Evolutionary conservation across 2,329 filamentous ascomycete genomes (phyloP), one percentile per base, ranked within the genome.

Genomic region (Monosporascus sp.): DNA sequence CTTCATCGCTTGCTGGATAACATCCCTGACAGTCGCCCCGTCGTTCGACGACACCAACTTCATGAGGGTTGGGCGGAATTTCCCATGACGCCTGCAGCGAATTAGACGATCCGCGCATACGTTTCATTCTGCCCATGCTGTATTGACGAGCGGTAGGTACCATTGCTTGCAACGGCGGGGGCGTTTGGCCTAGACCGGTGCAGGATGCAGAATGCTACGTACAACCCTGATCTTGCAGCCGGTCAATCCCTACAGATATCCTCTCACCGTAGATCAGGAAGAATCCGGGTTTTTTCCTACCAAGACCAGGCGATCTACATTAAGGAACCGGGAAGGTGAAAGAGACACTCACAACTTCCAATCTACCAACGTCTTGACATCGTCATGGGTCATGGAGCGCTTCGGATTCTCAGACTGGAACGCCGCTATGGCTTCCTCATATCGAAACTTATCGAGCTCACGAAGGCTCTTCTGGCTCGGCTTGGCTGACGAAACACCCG

Each of bases 341-440:
- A 40, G 35, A 40, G 35, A 49, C 46, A 71, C 82, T 65, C 72
- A 88, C 82, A 90, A 73, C 67, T 90, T 90, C 86, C 87, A 90
- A 47, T 86, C 78, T 9, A 89, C 79, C 3, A 90, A 74, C 20
- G 63, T 72, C 60, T 81, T 77, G 37, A 89, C 73, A 61, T 89
- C 80, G 1, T 77, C 72, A 47, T 83, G 78, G 2, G 66, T 71
- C 71, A 89, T 80, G 11, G 67, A 58, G 5, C 67, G 66, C 17
- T 63, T 63, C 9, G 67, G 58, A 20, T 63, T 59, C 5, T 65
- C 60, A 17, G 70, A 60, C 7, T 68, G 60, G 56, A 87, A 82
- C 2, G 61, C 57, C 1, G 68, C 61, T 1, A 79, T 73, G 2
- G 85, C 81, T 22, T 76, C 74, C 8, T 69, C 67, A 61, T 86